Base-by-base conservation (phyloP, 257 asterid genomes). In the Solanum habrochaites region DNA sequence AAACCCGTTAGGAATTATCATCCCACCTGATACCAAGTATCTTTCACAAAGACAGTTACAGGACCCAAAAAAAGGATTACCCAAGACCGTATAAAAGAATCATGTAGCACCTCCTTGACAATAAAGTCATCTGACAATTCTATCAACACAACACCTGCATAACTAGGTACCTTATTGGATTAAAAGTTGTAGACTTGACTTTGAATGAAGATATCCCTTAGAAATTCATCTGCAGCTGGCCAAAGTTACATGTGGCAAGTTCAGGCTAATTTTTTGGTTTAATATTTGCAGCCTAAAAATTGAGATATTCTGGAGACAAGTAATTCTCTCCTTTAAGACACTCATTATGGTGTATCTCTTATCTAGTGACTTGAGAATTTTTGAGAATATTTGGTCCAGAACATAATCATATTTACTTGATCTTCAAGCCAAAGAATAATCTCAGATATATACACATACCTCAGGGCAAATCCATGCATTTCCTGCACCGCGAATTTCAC, bases 391-490 rank as follows among this genome's bases (percentile, higher is more conserved):
- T 81, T 49, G 69, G 45, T 29, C 67, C 69, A 81, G 18, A 18
- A 81, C 43, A 81, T 31, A 81, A 20, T 21, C 70, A 81, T 85
- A n/a, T 67, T 49, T 85, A 49, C 58, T 10, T 72, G 83, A 89
- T 86, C 85, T 75, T 85, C 83, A 45, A 88, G 64, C 88, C 66
- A 92, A 90, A 92, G 45, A 49, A 81, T 31, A 29, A 9, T 31
- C 47, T 49, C 70, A 81, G 70, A 31, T 31, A 31, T 69, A 72
- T 15, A 49, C 74, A 88, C 90, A 66, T 87, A 97, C 99, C 99
- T 97, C 99, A 81, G 99, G 99, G 87, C 99, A 97, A 85, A 97
- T 97, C 99, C 99, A 97, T n/a, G 99, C 98, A 92, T 97, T 97
- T 78, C 99, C 99, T 8, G 99, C 99, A 86, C 99, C 99, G 27